Evolutionary conservation across 2,329 filamentous ascomycete species (phyloP), one percentile per base, ranked within the genome.

Genomic region (Calonectria fujianensis): DNA sequence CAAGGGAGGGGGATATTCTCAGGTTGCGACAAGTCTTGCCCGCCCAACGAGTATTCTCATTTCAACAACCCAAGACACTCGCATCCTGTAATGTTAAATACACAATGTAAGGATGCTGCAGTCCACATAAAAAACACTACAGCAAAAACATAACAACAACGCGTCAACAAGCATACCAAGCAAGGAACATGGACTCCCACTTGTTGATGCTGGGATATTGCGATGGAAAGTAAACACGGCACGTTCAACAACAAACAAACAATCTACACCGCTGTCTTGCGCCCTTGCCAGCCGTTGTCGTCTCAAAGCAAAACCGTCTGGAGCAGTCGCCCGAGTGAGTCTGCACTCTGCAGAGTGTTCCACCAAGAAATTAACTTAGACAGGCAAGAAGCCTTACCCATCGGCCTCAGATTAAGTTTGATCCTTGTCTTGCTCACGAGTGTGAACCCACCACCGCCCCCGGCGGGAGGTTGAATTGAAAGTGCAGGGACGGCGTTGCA

Each of bases 21-120:
- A 35, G 13, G 18, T 5, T 52, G 32, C 48, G 32, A 52, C 32
- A 68, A 29, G 64, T 67, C 45, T 37, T 29, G 32, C 64, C 64
- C 31, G 35, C 45, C 16, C 35, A 10, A 20, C 20, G n/a, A 41
- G 41, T n/a, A 52, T 54, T 24, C 37, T 69, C 37, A 69, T 69
- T 59, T 59, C 66, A 48, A 27, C 29, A 18, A 9, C 41, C 66
- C 66, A 69, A 69, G 66, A 69, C 66, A 69, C n/a, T 4, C 59
- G 52, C 24, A 63, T 63, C 11, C 7, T 41, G 16, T 63, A 41
- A 63, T 63, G 13, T 41, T 6, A 63, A 5, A 20, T 63, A 29
- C 35, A 45, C 39, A 13, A 61, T 63, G 57, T 63, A 63, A 63
- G 35, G 57, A 41, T 63, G 11, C 20, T 4, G 35, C 35, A 39